A percentile compares a stretch with the other conserved stretches of the same genome.
phyloP scores from a whole-genome alignment of 805 yeast species.

The Wickerhamiella qilinensis region DNA sequence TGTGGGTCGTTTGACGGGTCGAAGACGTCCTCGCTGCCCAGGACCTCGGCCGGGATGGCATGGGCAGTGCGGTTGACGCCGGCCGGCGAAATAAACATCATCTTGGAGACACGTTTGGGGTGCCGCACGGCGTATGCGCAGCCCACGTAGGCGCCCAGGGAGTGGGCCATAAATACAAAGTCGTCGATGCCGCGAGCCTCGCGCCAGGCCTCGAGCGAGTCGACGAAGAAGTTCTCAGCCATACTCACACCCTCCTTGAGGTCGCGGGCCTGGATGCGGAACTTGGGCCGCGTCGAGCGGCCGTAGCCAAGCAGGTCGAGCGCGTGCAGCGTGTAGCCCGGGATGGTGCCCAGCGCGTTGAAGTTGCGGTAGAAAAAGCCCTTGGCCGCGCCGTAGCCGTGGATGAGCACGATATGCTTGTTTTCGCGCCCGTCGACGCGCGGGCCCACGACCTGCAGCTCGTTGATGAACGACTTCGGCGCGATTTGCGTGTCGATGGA shows the following conservation, averaged over 20 bases:
- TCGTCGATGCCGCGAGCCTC: slow-evolving; percentile 30
- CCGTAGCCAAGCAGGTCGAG: slow-evolving; percentile 87
- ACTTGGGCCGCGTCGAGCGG: slow-evolving; percentile 65
- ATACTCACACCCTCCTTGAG: slow-evolving; percentile 26
- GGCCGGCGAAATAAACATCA: slow-evolving; percentile 81
- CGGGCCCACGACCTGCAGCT: slow-evolving; percentile 36
- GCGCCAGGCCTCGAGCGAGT: slow-evolving; percentile 53
- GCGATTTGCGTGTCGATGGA: slow-evolving; percentile 28
- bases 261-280: slow-evolving; percentile 19
- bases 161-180: slow-evolving; percentile 63
- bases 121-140: slow-evolving; percentile 45
- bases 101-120: slow-evolving; percentile 45
- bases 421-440: slow-evolving; percentile 15
- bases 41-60: slow-evolving; percentile 16
- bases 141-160: slow-evolving; percentile 80
- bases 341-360: slow-evolving; percentile 26
- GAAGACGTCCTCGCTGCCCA: slow-evolving; percentile 7
- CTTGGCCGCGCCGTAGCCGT: slow-evolving; percentile 88
- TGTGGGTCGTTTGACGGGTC: slow-evolving; percentile 7
- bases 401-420: slow-evolving; percentile 55
- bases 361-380: slow-evolving; percentile 68
- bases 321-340: slow-evolving; percentile 62
- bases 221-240: slow-evolving; percentile 49
- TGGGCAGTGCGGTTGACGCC: slow-evolving; percentile 43
- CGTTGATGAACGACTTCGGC: slow-evolving; percentile 40